Evolutionary conservation across 75 land plant species (phyloP).

Genomic region (Ceratopteris richardii): DNA sequence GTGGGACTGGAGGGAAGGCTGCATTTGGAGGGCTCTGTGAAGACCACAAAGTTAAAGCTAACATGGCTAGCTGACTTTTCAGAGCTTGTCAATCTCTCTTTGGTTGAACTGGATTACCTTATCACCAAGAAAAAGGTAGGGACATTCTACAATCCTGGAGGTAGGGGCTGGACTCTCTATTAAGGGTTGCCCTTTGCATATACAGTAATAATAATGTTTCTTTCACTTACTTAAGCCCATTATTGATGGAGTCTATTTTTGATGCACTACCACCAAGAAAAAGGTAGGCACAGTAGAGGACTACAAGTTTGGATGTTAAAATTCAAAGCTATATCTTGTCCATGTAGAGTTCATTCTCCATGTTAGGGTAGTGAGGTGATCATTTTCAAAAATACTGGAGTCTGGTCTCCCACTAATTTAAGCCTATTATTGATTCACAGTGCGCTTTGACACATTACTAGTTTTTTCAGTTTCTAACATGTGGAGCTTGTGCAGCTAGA

Average conservation of each 20-base stretch:
- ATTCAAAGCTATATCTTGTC: no score
- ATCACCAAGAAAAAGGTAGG: slow-evolving; percentile 86
- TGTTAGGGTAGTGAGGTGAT: no score
- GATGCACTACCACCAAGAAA: no score
- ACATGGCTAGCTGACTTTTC: slow-evolving; percentile 82
- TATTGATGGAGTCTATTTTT: slow-evolving; percentile 1
- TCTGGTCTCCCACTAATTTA: no score
- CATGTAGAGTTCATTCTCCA: no score
- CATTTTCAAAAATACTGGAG: no score
- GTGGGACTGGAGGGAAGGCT: slow-evolving; percentile 49
- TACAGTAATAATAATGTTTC: background rate
- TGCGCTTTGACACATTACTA: no score
- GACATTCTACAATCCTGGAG: background rate
- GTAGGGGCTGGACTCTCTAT: no score
- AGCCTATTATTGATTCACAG: no score
- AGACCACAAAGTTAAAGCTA: slow-evolving; percentile 83
- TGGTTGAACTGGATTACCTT: slow-evolving; percentile 69
- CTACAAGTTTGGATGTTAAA: no score
- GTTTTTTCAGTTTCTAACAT: background rate
- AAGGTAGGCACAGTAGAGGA: no score
- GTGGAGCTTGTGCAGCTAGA: slow-evolving; percentile 46
- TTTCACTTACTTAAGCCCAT: no score
- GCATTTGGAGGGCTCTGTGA: slow-evolving; percentile 89
- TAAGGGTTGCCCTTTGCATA: background rate
- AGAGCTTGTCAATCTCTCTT: slow-evolving; percentile 56